Percentiles rank a stretch among this genome's conserved stretches.
Evolutionary conservation across 2,329 filamentous ascomycete genomes (phyloP).

Genomic region (Fusarium mexicanum): DNA sequence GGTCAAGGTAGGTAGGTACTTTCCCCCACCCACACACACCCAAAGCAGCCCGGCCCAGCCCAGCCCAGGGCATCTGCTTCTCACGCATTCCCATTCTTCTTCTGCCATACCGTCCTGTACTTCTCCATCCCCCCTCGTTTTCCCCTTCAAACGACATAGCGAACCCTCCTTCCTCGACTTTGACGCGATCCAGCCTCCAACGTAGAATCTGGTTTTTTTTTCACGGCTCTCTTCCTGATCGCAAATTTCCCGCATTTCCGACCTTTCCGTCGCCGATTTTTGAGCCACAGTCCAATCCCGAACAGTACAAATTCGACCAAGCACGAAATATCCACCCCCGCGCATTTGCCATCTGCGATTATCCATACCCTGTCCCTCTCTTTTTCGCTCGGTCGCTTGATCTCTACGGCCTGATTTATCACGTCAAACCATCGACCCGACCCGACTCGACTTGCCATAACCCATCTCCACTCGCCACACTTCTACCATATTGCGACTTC

Average conservation of each 20-base stretch:
- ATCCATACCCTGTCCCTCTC: slow-evolving; percentile 30
- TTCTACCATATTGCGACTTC: neutral
- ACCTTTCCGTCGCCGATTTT: neutral
- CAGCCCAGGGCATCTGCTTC: slow-evolving; percentile 15
- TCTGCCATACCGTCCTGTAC: slow-evolving; percentile 32
- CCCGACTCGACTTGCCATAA: neutral
- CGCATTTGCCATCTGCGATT: slow-evolving; percentile 33
- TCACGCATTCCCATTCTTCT: slow-evolving; percentile 37
- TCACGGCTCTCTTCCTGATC: neutral
- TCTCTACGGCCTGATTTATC: slow-evolving; percentile 26
- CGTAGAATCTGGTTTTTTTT: neutral
- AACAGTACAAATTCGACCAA: slow-evolving; percentile 30
- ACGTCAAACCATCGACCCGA: slow-evolving; percentile 7
- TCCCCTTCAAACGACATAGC: slow-evolving; percentile 22
- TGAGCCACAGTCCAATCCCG: neutral
- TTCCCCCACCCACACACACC: slow-evolving; percentile 24
- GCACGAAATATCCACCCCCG: slow-evolving; percentile 36
- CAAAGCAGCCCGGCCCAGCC: neutral
- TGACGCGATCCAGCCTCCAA: slow-evolving; percentile 2
- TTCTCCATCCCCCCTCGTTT: slow-evolving; percentile 31
- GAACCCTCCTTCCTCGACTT: slow-evolving; percentile 8
- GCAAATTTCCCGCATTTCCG: neutral
- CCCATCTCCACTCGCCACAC: neutral
- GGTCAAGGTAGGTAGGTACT: neutral
- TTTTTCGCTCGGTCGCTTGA: slow-evolving; percentile 21